Evolutionary conservation across 1,139 yeast genomes (phyloP), one percentile per base, ranked within the genome.

Genomic region (Yamadazyma dushanensis): DNA sequence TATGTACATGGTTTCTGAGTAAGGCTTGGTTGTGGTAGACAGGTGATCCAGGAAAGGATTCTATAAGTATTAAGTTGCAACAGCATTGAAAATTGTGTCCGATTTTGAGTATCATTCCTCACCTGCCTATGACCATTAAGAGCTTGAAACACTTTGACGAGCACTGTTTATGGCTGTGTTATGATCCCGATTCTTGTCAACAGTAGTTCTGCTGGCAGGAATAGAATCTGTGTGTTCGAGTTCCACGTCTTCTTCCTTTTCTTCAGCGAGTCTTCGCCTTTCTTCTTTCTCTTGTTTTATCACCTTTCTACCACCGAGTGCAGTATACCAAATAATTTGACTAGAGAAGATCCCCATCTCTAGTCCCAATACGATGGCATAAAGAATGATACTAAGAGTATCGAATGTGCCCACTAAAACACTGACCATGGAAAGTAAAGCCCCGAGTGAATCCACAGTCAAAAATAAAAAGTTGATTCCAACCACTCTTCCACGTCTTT

Each of bases 391-490:
- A 38, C 96, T 94, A 78, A 90, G 74, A 24, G 81, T 59, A 55
- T 89, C 96, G 63, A 84, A 59, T 9, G 49, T 48, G 0, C 83
- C 83, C 33, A 77, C 71, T n/a, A 78, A 61, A 29, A 83, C 70
- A 56, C 89, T 76, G 42, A 83, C 63, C 54, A 86, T 67, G 11
- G 90, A 83, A 40, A 87, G 74, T 32, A 87, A 57, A 0, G 97
- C 97, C 8, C 97, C 97, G 34, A 73, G 47, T 7, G 86, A 74
- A 56, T 90, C 97, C 54, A 89, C 70, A n/a, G 66, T 50, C 39
- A 90, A 65, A 49, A 90, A 90, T n/a, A 82, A 50, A 54, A 90
- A 88, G 54, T 88, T 88, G 50, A 90, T 83, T 0, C 97, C 97
- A 4, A 88, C 78, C 4, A 90, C 97, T 32, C 87, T 66, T 3